Evolutionary conservation across 2,329 filamentous ascomycete genomes (phyloP).

Genomic region (Exophiala aquamarina): DNA sequence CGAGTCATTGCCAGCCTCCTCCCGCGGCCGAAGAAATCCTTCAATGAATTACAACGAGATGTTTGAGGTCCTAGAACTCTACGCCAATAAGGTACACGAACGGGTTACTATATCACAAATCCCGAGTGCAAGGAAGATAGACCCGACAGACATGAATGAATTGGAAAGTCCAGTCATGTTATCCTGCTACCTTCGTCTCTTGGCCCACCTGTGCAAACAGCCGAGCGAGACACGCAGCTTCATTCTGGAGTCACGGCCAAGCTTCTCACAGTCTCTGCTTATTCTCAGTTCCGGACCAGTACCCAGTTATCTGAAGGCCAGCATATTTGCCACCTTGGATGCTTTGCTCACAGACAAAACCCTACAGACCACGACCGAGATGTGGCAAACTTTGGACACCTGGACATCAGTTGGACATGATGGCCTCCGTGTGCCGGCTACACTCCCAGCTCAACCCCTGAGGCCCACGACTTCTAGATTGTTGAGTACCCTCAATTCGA

Average conservation of each 20-base stretch:
- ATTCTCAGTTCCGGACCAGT: constrained; percentile 76
- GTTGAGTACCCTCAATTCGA: constrained; percentile 69
- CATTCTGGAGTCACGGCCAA: constrained; percentile 68
- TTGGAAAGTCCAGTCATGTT: constrained; percentile 96
- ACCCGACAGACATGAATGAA: constrained; percentile 73
- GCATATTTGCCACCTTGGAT: constrained; percentile 75
- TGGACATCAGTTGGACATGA: constrained; percentile 27
- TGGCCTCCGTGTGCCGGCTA: constrained; percentile 9
- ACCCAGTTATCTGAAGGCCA: constrained; percentile 74
- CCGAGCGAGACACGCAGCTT: constrained; percentile 72
- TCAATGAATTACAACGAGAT: constrained; percentile 93
- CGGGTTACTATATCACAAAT: constrained; percentile 61
- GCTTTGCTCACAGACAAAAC: constrained; percentile 76
- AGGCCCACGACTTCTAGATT: constrained; percentile 41
- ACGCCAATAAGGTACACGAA: constrained; percentile 75
- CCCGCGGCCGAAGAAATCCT: constrained; percentile 77
- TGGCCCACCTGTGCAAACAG: constrained; percentile 76
- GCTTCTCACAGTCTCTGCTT: constrained; percentile 72
- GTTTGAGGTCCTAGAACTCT: constrained; percentile 83
- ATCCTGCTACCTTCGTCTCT: constrained; percentile 86
- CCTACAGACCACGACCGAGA: constrained; percentile 50
- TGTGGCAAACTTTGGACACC: constrained; percentile 62
- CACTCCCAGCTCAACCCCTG: constrained; percentile 20
- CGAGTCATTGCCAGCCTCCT: constrained; percentile 59
- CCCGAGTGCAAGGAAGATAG: constrained; percentile 61